These are phyloP conservation scores for Tylopilus balloui DNA, from an alignment of 768 basidiomycete genomes.

Conservation along the genomic window DNA sequence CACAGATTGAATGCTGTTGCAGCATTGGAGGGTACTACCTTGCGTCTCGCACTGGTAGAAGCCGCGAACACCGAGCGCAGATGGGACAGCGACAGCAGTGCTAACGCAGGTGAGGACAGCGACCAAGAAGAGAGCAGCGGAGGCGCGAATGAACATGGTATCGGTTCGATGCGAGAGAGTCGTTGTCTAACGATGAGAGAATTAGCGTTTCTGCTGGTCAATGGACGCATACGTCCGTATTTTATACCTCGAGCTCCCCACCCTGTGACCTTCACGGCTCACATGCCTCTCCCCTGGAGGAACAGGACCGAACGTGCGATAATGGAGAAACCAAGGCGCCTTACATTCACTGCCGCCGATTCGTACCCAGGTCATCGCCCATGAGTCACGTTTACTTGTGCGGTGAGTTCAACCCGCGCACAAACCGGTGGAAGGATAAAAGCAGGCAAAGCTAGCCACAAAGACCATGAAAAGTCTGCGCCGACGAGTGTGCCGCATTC, in stretches of 20 bases:
- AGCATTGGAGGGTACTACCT: slow-evolving; percentile 28
- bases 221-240: too few species aligned
- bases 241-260: background rate
- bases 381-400: background rate
- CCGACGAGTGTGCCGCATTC: background rate
- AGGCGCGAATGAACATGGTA: slow-evolving; percentile 10
- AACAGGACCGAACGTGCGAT: background rate
- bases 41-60: too few species aligned
- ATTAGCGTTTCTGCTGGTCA: background rate
- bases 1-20: background rate
- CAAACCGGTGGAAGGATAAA: background rate
- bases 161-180: background rate
- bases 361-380: background rate
- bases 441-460: background rate
- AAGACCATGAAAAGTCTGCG: background rate
- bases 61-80: slow-evolving; percentile 1
- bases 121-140: background rate
- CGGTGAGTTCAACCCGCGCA: background rate
- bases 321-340: background rate
- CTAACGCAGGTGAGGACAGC: slow-evolving; percentile 6
- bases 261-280: background rate
- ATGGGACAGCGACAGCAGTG: slow-evolving; percentile 1
- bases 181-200: background rate
- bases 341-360: background rate
- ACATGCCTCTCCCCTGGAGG: background rate